A percentile compares a stretch with the other conserved stretches of the same genome.
Conservation (phyloP, 768 basidiomycete genomes). For the Termitomyces sp. region DNA sequence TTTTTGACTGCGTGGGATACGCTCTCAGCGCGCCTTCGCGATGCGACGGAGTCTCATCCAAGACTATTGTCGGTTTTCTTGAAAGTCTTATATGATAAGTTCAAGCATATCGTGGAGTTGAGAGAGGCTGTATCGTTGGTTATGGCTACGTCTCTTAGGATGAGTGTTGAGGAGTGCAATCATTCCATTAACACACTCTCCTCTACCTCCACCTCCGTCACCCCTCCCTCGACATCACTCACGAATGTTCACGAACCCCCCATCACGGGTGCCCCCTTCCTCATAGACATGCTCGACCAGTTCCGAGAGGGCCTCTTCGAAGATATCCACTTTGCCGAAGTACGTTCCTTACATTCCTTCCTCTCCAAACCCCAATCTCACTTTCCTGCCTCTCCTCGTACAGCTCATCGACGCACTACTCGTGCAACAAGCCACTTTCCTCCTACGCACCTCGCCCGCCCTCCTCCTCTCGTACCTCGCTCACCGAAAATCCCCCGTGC, state of each 20-base stretch:
- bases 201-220: neutral
- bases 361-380: neutral
- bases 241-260: neutral
- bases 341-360: constrained; percentile 24
- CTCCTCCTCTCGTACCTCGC: constrained; percentile 53
- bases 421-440: constrained; percentile 29
- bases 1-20: constrained; percentile 48
- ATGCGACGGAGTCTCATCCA: constrained; percentile 20
- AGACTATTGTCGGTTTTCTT: constrained; percentile 43
- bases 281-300: constrained; percentile 45
- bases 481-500: constrained; percentile 34
- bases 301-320: constrained; percentile 53
- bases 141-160: constrained; percentile 31
- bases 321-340: constrained; percentile 39
- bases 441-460: constrained; percentile 38
- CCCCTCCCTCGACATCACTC: neutral
- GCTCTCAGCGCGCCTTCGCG: constrained; percentile 30
- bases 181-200: neutral
- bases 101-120: constrained; percentile 27
- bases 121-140: constrained; percentile 25
- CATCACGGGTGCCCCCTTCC: constrained; percentile 15
- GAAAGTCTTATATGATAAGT: constrained; percentile 40
- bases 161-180: constrained; percentile 29
- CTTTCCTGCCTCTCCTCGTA: neutral
- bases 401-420: constrained; percentile 49